Evolutionary conservation across 2,329 filamentous ascomycete genomes (phyloP).

Genomic region (Amphichorda felina): DNA sequence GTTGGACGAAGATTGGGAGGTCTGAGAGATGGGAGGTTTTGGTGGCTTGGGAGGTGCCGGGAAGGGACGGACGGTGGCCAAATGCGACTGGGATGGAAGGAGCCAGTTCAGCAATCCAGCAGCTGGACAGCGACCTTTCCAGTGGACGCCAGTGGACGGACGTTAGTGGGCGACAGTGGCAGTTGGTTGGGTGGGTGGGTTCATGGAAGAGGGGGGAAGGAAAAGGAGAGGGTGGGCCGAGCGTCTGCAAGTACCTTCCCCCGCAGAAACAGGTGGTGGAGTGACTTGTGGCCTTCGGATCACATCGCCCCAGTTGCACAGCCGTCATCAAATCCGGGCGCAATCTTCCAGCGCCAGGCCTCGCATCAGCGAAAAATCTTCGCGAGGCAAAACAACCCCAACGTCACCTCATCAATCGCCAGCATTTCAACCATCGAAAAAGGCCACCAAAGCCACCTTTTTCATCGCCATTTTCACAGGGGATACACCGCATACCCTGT

Average conservation of each 20-base stretch:
- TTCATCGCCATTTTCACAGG: constrained; percentile 39
- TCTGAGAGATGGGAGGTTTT: no score
- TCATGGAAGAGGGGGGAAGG: not conserved
- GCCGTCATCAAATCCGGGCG: not conserved
- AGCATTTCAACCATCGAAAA: constrained; percentile 42
- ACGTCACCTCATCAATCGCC: constrained; percentile 35
- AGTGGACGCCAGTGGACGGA: not conserved
- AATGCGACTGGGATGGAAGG: no score
- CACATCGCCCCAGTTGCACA: no score
- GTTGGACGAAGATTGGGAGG: no score
- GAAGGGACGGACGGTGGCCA: no score
- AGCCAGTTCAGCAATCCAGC: no score
- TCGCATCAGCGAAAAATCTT: constrained; percentile 39
- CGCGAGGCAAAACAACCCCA: constrained; percentile 40
- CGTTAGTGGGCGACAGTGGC: not conserved
- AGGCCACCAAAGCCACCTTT: constrained; percentile 32
- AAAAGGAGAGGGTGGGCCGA: constrained; percentile 4
- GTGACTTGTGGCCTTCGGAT: constrained; percentile 3
- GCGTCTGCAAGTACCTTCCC: constrained; percentile 1
- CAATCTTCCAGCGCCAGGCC: constrained; percentile 1
- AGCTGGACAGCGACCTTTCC: not conserved
- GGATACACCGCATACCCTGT: constrained; percentile 38
- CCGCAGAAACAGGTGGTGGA: not conserved
- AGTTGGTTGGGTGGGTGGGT: not conserved
- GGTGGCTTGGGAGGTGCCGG: no score